These are phyloP conservation scores for Alnus glutinosa DNA, from an alignment of 306 rosid species.

Conservation along the genomic window DNA sequence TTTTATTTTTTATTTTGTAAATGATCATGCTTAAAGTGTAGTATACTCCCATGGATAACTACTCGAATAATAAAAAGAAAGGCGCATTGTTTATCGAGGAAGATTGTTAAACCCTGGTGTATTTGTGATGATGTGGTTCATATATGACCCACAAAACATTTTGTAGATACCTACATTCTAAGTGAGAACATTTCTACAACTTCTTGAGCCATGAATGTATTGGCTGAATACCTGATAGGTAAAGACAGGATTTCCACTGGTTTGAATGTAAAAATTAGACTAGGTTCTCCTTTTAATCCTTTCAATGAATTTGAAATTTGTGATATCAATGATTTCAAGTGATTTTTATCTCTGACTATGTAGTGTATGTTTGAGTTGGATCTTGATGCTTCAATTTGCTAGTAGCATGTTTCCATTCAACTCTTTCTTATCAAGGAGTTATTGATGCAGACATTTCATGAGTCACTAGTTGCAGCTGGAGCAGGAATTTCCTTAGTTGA, in stretches of 20 bases:
- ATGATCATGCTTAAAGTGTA: not conserved
- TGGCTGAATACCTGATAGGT: not conserved
- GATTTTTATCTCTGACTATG: not conserved
- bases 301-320: not conserved
- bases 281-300: not conserved
- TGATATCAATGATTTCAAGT: not conserved
- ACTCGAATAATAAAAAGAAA: not conserved
- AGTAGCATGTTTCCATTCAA: not conserved
- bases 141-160: too few species aligned
- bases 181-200: not conserved
- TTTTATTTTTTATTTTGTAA: not conserved
- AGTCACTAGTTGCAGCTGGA: slow-evolving; percentile 81
- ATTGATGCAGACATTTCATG: slow-evolving; percentile 81
- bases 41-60: not conserved
- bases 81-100: not conserved
- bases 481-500: slow-evolving; percentile 87
- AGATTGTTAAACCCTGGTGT: not conserved
- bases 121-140: not conserved
- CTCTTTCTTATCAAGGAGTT: slow-evolving; percentile 39
- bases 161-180: not conserved
- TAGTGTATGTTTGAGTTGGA: not conserved
- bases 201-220: not conserved
- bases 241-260: not conserved
- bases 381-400: not conserved
- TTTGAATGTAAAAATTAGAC: not conserved